Evolutionary conservation across 305 asterid species (phyloP), one percentile per base, ranked within the genome.

Genomic region (Plantago lanceolata): DNA sequence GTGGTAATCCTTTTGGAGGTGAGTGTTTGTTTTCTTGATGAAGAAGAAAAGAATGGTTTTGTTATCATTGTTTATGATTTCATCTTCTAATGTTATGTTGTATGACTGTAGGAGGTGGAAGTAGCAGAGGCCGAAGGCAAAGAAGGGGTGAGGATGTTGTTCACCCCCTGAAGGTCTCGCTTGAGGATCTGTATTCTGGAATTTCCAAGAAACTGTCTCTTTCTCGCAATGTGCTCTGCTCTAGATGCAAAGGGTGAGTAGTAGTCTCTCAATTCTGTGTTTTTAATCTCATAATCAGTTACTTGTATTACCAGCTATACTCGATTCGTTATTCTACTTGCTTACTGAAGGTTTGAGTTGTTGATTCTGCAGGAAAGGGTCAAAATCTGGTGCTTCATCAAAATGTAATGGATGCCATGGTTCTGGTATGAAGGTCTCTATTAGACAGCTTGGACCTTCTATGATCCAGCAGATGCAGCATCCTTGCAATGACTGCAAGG

Each of bases 71-170:
- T 55, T 55, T 9, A 3, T 55, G 6, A 7, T 24, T 15, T 16
- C 60, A 19, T 53, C 24, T 9, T 16, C 21, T 19, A 51, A 19
- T 45, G 37, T 43, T 37, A 26, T 26, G 8, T 45, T 63, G 51
- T 20, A 48, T 70, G 51, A 48, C 61, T 48, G n/a, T 69, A 87
- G 93, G 88, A 52, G 95, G 95, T 72, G 89, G 93, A 59, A 87
- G 97, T 74, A 88, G 96, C 77, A 78, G 98, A 74, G 95, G 94
- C 19, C 79, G 96, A 57, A 85, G 98, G 72, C 96, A 89, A 72
- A 80, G 95, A 77, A 89, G 92, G 82, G 98, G 98, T 49, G 96
- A 92, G 64, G 98, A 92, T 80, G 96, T 92, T 43, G 63, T 89
- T 51, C 98, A 92, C 68, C 95, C 96, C 12, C 88, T 92, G 71